Conservation (phyloP, 768 basidiomycete genomes). For the Atractiella rhizophila region DNA sequence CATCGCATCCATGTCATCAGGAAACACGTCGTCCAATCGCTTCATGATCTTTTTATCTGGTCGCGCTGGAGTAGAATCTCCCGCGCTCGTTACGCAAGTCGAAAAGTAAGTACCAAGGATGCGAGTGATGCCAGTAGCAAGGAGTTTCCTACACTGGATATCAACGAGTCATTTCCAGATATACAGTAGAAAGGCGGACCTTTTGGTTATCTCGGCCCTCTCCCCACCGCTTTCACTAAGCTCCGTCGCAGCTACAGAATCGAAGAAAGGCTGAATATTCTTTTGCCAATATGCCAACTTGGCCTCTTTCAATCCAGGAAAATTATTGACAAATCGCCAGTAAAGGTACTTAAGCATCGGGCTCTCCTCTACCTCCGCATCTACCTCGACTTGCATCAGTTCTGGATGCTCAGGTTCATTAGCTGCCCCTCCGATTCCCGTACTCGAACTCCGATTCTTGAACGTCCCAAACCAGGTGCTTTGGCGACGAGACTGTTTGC, state of each 20-base stretch:
- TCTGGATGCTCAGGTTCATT: conserved; percentile 1
- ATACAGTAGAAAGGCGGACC: neutral
- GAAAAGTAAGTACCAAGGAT: conserved; percentile 11
- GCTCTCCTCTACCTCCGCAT: neutral
- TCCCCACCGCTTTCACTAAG: conserved; percentile 8
- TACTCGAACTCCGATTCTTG: too few relatives aligned
- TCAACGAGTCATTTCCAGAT: neutral
- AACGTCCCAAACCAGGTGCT: too few relatives aligned
- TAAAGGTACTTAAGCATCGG: conserved; percentile 8
- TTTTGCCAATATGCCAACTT: conserved; percentile 8
- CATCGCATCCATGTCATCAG: conserved; percentile 8
- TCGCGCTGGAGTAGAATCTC: neutral
- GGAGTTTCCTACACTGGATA: conserved; percentile 4
- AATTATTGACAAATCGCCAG: conserved; percentile 10
- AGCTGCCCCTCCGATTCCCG: neutral
- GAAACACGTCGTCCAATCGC: conserved; percentile 7
- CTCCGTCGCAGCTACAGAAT: conserved; percentile 11
- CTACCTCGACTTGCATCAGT: conserved; percentile 2
- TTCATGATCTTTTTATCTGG: conserved; percentile 1
- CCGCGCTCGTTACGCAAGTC: neutral
- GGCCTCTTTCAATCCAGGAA: conserved; percentile 4
- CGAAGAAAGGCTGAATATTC: conserved; percentile 9
- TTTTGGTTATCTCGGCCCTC: conserved; percentile 9
- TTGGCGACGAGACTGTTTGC: too few relatives aligned
- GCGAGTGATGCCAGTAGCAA: conserved; percentile 10